phyloP scores from a whole-genome alignment of 2,329 filamentous ascomycete species.

The Ophiognomonia clavigignenti-juglandacearum region DNA sequence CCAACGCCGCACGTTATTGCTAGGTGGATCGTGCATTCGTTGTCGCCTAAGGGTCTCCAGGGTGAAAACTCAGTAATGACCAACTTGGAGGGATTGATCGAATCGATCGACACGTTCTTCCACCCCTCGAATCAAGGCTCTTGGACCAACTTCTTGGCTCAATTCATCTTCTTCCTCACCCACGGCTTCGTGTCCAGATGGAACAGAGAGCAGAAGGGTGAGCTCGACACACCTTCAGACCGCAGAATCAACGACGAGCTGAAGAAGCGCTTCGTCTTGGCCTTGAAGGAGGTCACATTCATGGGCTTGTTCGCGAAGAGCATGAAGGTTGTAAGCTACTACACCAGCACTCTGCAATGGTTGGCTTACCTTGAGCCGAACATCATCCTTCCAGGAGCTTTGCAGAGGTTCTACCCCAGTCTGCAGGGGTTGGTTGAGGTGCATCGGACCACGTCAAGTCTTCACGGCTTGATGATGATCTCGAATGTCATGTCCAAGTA shows the following conservation, averaged over 20 bases:
- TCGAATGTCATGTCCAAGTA: slow-evolving; percentile 86
- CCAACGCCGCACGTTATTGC: slow-evolving; percentile 89
- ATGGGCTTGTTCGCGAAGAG: slow-evolving; percentile 99
- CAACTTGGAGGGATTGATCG: slow-evolving; percentile 83
- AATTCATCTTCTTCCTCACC: slow-evolving; percentile 85
- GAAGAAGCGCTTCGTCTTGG: slow-evolving; percentile 83
- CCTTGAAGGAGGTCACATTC: slow-evolving; percentile 87
- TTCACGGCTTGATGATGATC: slow-evolving; percentile 87
- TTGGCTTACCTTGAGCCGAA: slow-evolving; percentile 87
- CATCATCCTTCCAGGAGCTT: slow-evolving; percentile 83
- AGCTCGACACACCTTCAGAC: slow-evolving; percentile 79
- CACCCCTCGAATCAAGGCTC: slow-evolving; percentile 92
- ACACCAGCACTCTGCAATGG: slow-evolving; percentile 82
- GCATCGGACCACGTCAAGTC: slow-evolving; percentile 88
- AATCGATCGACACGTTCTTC: slow-evolving; percentile 97
- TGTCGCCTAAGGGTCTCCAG: slow-evolving; percentile 78
- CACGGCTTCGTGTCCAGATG: slow-evolving; percentile 97
- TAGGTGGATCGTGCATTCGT: slow-evolving; percentile 85
- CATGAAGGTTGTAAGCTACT: slow-evolving; percentile 84
- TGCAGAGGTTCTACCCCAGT: slow-evolving; percentile 95
- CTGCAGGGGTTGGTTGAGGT: slow-evolving; percentile 96
- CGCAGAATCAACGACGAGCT: slow-evolving; percentile 75
- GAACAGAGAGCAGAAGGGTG: slow-evolving; percentile 91
- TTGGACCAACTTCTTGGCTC: slow-evolving; percentile 87
- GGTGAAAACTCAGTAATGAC: slow-evolving; percentile 75